A percentile compares a stretch with the other conserved stretches of the same genome.
Conservation (phyloP, 768 basidiomycete species). For the Amanita polypyramis region DNA sequence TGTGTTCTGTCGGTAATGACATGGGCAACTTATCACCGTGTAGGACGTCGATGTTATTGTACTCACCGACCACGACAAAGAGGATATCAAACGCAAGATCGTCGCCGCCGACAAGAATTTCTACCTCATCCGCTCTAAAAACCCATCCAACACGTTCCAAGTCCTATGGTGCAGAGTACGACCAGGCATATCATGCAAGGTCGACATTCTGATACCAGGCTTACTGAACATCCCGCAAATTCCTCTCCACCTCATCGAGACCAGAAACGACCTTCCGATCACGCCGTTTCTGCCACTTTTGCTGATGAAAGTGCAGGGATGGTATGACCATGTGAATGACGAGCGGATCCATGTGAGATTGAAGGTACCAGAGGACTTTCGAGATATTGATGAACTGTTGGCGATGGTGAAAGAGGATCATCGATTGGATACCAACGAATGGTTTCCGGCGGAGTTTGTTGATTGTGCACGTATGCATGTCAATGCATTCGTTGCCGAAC, state of each 20-base stretch:
- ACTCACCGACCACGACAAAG: background rate
- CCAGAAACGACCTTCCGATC: slow-evolving; percentile 5
- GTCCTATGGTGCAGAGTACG: slow-evolving; percentile 2
- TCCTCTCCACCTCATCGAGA: background rate
- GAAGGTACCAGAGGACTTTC: slow-evolving; percentile 11
- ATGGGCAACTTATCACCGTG: background rate
- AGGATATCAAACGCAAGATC: slow-evolving; percentile 4
- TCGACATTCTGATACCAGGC: slow-evolving; percentile 13
- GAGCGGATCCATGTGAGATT: background rate
- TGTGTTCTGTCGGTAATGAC: too few relatives aligned
- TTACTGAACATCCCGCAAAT: slow-evolving; percentile 10
- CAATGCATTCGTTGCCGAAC: background rate
- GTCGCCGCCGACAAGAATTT: slow-evolving; percentile 1
- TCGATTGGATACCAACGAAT: background rate
- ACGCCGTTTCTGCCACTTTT: slow-evolving; percentile 10
- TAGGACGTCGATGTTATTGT: slow-evolving; percentile 10
- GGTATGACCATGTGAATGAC: slow-evolving; percentile 10
- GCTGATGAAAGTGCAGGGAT: slow-evolving; percentile 12
- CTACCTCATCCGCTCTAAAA: slow-evolving; percentile 1
- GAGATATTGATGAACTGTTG: slow-evolving; percentile 11
- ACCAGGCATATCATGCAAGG: slow-evolving; percentile 8
- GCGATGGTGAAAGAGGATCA: slow-evolving; percentile 1
- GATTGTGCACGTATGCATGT: background rate
- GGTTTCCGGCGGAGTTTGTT: slow-evolving; percentile 1
- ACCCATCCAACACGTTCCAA: background rate